Base-by-base conservation (phyloP, 1,284 basidiomycete species). In the Cyathus olla region DNA sequence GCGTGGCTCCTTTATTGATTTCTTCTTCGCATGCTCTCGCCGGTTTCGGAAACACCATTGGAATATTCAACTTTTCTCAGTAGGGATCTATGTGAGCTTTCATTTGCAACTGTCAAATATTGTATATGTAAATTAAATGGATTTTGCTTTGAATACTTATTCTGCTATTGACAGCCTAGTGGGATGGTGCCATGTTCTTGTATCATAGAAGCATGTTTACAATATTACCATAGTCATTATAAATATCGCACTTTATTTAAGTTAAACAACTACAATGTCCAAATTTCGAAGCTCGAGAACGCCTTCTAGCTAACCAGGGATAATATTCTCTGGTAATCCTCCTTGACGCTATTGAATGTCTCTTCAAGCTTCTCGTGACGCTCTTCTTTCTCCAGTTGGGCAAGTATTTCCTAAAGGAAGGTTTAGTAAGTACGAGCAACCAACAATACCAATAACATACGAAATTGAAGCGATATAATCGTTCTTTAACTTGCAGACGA, bases 401-500 rank as follows among this genome's bases (percentile, higher is more conserved):
- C 90, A 55, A 98, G 85, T 57, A 93, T 87, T 81, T 98, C 96
- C 93, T 97, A 75, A 35, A 60, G 47, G 53, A 6, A 22, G 10
- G 46, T 6, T n/a, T 22, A n/a, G 21, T 24, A 26, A 24, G 9
- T 48, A 24, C 56, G 37, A 50, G 29, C 15, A 15, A 65, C 17
- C 28, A 27, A 15, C 31, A 35, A 35, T 35, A 8, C 31, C 31
- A 13, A 35, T 35, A 13, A 83, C 94, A 72, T 72, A 96, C 96
- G 75, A 92, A 97, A 80, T 99, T 99, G 80, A 98, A 98, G 47
- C 95, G 87, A 76, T 94, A 99, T 56, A 99, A 80, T 37, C 97
- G 87, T 74, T 97, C 95, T 79, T 99, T 98, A 73, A 97, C 95
- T 76, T 95, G 90, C 54, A 96, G 76, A 60, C 96, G 85, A 76